Evolutionary conservation across 257 asterid genomes (phyloP).

Genomic region (Rubia yunnanensis): DNA sequence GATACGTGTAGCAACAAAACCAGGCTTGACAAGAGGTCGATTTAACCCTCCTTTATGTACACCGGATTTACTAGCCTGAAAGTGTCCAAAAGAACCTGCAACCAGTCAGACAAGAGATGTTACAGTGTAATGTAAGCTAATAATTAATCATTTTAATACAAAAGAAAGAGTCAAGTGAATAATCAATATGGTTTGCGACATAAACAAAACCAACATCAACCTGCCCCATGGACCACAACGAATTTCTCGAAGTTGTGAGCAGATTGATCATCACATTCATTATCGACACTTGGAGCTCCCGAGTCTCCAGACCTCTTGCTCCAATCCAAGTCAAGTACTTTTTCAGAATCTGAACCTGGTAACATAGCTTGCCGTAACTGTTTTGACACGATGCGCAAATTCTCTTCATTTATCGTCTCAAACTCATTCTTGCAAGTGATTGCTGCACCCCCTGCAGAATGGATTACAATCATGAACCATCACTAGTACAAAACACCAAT

Average conservation of each 20-base stretch:
- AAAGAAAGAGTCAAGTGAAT: not conserved
- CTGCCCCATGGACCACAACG: slow-evolving; percentile 94
- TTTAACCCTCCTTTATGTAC: slow-evolving; percentile 86
- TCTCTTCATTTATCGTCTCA: slow-evolving; percentile 65
- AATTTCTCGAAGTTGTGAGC: slow-evolving; percentile 39
- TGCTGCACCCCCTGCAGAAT: slow-evolving; percentile 78
- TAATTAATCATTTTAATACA: not conserved
- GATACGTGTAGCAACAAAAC: slow-evolving; percentile 94
- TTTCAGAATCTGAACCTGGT: slow-evolving; percentile 28
- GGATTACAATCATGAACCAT: slow-evolving; percentile 2
- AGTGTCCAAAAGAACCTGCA: slow-evolving; percentile 96
- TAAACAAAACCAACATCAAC: slow-evolving; percentile 23
- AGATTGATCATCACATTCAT: slow-evolving; percentile 32
- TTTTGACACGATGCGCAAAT: slow-evolving; percentile 48
- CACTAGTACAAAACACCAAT: not conserved
- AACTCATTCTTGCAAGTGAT: slow-evolving; percentile 76
- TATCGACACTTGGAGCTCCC: slow-evolving; percentile 29
- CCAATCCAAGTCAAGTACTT: slow-evolving; percentile 77
- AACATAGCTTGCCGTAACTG: slow-evolving; percentile 74
- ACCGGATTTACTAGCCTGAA: slow-evolving; percentile 91
- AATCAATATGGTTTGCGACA: not conserved
- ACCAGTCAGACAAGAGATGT: not conserved
- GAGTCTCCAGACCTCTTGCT: slow-evolving; percentile 66
- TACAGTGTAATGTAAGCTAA: not conserved
- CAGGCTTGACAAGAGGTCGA: slow-evolving; percentile 75